phyloP scores from a whole-genome alignment of 2,329 filamentous ascomycete species.

The Colletotrichum viniferum region DNA sequence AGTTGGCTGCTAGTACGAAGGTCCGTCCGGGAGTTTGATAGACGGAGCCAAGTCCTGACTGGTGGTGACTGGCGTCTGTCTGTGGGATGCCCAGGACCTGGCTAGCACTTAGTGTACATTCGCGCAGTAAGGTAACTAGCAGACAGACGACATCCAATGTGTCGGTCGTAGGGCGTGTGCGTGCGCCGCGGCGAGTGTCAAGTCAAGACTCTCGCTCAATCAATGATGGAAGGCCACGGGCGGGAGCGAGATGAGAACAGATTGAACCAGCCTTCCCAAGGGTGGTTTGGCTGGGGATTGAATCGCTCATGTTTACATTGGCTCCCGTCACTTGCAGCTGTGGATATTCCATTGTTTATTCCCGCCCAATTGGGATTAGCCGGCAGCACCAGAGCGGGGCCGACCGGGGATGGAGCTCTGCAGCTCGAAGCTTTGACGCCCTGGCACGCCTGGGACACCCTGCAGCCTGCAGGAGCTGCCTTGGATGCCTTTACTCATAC shows the following conservation, averaged over 20 bases:
- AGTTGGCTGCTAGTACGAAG: not conserved
- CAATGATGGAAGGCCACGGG: conserved; percentile 28
- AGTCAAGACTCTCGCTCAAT: not conserved
- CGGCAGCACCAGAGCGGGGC: not conserved
- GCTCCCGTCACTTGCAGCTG: conserved; percentile 1
- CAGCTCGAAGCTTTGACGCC: conserved; percentile 7
- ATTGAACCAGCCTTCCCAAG: conserved; percentile 1
- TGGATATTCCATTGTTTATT: conserved; percentile 22
- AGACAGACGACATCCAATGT: not conserved
- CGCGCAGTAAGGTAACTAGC: not conserved
- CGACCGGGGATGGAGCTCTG: not conserved
- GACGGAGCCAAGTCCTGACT: not conserved
- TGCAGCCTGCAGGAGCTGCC: not conserved
- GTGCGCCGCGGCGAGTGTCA: too few relatives aligned
- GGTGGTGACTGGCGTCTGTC: not conserved
- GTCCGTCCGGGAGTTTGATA: not conserved
- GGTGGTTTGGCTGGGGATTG: not conserved
- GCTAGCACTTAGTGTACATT: not conserved
- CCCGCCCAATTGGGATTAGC: conserved; percentile 9
- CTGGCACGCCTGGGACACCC: not conserved
- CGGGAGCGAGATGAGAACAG: conserved; percentile 34
- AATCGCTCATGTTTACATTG: conserved; percentile 15
- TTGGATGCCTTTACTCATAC: not conserved
- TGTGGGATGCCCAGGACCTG: not conserved
- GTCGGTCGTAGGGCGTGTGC: not conserved